Evolutionary conservation across 768 basidiomycete genomes (phyloP), one percentile per base, ranked within the genome.

Genomic region (Pilatotrama ljubarskyi): DNA sequence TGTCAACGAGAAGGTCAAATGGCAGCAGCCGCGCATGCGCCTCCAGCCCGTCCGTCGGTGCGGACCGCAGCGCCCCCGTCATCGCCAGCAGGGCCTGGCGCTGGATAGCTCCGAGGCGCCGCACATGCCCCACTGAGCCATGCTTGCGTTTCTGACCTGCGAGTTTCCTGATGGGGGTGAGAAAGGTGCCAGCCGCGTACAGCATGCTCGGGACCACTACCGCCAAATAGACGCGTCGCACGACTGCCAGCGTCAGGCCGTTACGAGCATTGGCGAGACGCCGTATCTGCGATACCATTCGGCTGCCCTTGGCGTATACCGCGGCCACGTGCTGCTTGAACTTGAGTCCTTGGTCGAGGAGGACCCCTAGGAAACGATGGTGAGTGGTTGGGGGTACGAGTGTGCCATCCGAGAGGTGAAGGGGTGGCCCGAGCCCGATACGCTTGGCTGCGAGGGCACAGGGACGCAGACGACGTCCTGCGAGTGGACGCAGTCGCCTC

Each of bases 331-430:
- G 63, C 54, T 43, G 63, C 9, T 67, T 58, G 64, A 69, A 77
- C 0, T 59, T n/a, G 7, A 78, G 61, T 29, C 68, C 65, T 1
- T 69, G 52, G 59, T 77, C 74, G 0, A 76, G 17, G 8, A 64
- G 29, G 0, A 77, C 58, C 0, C 76, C 77, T 0, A 77, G 67
- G 51, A 73, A 72, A 25, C 69, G 71, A 54, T 68, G 62, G 0
- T 57, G 38, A 7, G n/a, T 24, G 7, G 24, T n/a, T 4, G 47
- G 47, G 2, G 8, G 10, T 15, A 51, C 18, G 25, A 42, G 10
- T 8, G 56, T 50, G 56, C 38, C 48, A 17, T 35, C 38, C 13
- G 51, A 49, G 6, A 73, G 61, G n/a, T 22, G 24, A 9, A 66
- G 42, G 8, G 38, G 5, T 2, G 67, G 66, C 3, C 55, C 37